Conservation (phyloP, 169 alveolate genomes). For the Plasmodium knowlesi region DNA sequence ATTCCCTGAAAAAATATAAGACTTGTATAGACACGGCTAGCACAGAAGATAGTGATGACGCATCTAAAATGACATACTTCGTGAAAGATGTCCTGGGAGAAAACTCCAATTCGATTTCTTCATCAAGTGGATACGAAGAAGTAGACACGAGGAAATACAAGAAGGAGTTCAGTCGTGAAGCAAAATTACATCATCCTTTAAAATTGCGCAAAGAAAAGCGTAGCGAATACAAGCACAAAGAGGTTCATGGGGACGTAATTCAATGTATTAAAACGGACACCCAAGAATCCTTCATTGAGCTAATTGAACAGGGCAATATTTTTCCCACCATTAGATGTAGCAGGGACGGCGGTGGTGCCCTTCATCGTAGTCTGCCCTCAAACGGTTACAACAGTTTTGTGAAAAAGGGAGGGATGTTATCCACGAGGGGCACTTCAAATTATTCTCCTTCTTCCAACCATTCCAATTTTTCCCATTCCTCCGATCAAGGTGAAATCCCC, state of each 20-base stretch:
- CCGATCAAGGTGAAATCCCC: conserved; percentile 1
- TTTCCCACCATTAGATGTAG: conserved; percentile 19
- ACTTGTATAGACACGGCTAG: conserved; percentile 10
- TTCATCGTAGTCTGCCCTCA: background rate
- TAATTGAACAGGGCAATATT: conserved; percentile 28
- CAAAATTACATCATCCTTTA: background rate
- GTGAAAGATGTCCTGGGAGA: conserved; percentile 39
- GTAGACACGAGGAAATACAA: background rate
- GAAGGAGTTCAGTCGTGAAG: conserved; percentile 7
- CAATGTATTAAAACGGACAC: conserved; percentile 8
- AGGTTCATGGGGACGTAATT: background rate
- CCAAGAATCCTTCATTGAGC: conserved; percentile 53
- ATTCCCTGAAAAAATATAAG: conserved; percentile 6
- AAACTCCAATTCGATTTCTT: conserved; percentile 26
- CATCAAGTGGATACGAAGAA: conserved; percentile 12
- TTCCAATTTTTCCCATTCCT: background rate
- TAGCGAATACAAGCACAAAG: background rate
- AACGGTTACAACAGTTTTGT: background rate
- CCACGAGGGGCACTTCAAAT: background rate
- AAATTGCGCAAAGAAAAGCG: conserved; percentile 2
- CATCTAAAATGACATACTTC: conserved; percentile 7
- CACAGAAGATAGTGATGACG: conserved; percentile 49
- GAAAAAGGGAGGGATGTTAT: background rate
- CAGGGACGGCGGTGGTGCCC: background rate
- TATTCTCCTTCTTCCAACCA: background rate